phyloP scores from a whole-genome alignment of 31 red algal species.

The Bonnemaisonia californica region DNA sequence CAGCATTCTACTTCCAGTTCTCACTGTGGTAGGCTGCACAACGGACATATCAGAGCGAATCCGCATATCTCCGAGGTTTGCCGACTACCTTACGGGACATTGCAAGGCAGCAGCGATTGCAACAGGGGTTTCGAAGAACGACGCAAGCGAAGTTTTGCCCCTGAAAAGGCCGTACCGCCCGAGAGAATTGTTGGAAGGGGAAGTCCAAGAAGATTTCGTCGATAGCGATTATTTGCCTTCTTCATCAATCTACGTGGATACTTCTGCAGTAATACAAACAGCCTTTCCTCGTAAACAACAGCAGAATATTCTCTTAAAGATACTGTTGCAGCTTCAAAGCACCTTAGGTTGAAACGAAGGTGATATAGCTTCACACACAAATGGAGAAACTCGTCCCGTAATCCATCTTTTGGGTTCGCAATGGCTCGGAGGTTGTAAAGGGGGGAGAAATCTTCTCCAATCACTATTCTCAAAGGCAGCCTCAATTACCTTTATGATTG shows the following conservation, averaged over 20 bases:
- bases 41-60: conserved; percentile 8
- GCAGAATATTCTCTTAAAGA: conserved; percentile 64
- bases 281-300: conserved; percentile 58
- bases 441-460: conserved; percentile 57
- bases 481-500: conserved; percentile 46
- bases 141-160: conserved; percentile 45
- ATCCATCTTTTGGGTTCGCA: conserved; percentile 62
- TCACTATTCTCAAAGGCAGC: conserved; percentile 51
- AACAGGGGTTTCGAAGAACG: conserved; percentile 63
- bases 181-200: conserved; percentile 52
- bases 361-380: conserved; percentile 54
- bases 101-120: conserved; percentile 17
- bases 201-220: conserved; percentile 43
- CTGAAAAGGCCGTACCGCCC: conserved; percentile 34
- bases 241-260: conserved; percentile 61
- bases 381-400: conserved; percentile 69
- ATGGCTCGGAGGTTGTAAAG: conserved; percentile 43
- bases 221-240: conserved; percentile 52
- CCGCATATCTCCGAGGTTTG: conserved; percentile 23
- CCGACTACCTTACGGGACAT: conserved; percentile 24
- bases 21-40: background rate
- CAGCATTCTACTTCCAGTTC: background rate
- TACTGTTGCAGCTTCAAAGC: conserved; percentile 65
- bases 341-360: conserved; percentile 52
- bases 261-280: conserved; percentile 55